Evolutionary conservation across 164 flowering plant species (phyloP), one percentile per base, ranked within the genome.

Genomic region (Malania oleifera): DNA sequence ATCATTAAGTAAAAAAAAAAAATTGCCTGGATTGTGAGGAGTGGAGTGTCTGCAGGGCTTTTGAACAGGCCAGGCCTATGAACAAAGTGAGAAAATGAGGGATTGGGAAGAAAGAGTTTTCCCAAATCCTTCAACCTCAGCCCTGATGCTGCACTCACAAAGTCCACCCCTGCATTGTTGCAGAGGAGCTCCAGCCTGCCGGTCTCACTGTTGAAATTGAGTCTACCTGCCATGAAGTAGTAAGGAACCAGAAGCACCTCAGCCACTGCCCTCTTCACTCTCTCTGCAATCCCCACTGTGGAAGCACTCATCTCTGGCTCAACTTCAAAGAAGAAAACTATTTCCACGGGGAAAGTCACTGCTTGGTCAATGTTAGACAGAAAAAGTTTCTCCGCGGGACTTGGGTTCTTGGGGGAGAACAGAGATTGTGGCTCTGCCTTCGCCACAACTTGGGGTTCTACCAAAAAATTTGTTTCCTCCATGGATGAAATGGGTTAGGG

Each of bases 201-300:
- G 39, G 60, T 60, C 47, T 74, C 62, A 23, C 24, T 10, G 63
- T 72, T 66, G 62, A 72, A 66, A 23, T 38, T 58, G 15, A 79
- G 64, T 54, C 80, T 74, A 45, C 83, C 80, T 11, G 83, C 80
- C 79, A 79, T 72, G 70, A 76, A 79, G 45, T 74, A 76, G 60
- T 76, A 79, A 25, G 77, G 78, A 28, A 69, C 61, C 29, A 77
- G 57, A 46, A 79, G 67, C 62, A 65, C 67, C 18, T 70, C 70
- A 40, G 69, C 66, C 41, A 66, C 67, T 38, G 80, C 67, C 48
- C 41, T 68, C 67, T 67, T 70, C 69, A 79, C 60, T 59, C 49
- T 70, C 20, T 72, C 70, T 26, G 51, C 52, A 19, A 79, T 46
- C 15, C 64, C 67, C n/a, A 41, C 17, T 6, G 70, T 55, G 9